Percentiles rank a stretch among this genome's conserved stretches.
phyloP scores from a whole-genome alignment of 2,329 filamentous ascomycete genomes.

The Lachnellula cervina region DNA sequence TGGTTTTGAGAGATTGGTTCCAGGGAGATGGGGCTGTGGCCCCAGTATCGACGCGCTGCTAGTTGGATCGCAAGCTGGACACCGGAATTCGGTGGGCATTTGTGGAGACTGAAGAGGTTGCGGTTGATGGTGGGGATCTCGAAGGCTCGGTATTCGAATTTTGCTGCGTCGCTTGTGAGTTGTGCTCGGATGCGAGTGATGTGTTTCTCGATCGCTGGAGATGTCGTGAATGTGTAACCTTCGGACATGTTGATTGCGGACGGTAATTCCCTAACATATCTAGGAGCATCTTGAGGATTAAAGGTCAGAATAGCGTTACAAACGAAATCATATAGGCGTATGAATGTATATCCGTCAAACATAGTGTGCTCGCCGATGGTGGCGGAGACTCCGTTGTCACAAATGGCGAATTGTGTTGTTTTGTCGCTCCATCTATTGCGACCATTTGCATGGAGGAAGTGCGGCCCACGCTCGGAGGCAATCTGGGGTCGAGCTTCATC shows the following conservation, averaged over 20 bases:
- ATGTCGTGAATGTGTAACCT: background rate
- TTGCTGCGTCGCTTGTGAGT: background rate
- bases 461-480: slow-evolving; percentile 14
- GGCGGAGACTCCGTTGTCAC: slow-evolving; percentile 25
- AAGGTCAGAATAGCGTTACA: background rate
- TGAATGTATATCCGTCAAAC: slow-evolving; percentile 18
- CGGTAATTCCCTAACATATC: too few relatives aligned
- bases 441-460: slow-evolving; percentile 19
- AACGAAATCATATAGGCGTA: slow-evolving; percentile 15
- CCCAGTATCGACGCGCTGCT: slow-evolving; percentile 1
- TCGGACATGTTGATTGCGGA: background rate
- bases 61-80: slow-evolving; percentile 7
- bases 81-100: slow-evolving; percentile 1
- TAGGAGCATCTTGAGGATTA: background rate
- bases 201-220: background rate
- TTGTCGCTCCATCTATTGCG: slow-evolving; percentile 29
- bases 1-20: background rate
- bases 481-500: slow-evolving; percentile 22
- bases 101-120: background rate
- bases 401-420: slow-evolving; percentile 24
- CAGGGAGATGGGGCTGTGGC: background rate
- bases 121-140: background rate
- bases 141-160: background rate
- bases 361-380: slow-evolving; percentile 24
- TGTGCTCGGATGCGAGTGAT: background rate